Conservation (phyloP, 129 eudicot genomes). For the Centrapalus pauciflorus region DNA sequence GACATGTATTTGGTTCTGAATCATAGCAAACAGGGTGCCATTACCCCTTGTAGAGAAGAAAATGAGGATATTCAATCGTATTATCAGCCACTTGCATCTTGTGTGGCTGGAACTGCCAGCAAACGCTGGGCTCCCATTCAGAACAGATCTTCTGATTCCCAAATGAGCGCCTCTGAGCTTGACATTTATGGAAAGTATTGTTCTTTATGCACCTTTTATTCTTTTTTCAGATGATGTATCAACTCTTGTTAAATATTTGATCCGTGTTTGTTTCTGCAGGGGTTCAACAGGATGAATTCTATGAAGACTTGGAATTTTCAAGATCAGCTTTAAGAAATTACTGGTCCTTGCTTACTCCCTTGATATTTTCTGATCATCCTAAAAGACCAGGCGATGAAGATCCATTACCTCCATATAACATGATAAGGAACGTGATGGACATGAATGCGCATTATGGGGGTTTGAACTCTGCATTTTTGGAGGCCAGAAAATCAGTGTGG, state of each 20-base stretch:
- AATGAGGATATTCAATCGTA: slow-evolving; percentile 57
- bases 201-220: slow-evolving; percentile 10
- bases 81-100: slow-evolving; percentile 65
- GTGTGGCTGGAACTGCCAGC: slow-evolving; percentile 61
- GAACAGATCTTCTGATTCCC: slow-evolving; percentile 61
- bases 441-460: slow-evolving; percentile 94
- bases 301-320: slow-evolving; percentile 57
- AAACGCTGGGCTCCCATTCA: slow-evolving; percentile 77
- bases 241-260: slow-evolving; percentile 1
- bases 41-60: slow-evolving; percentile 68
- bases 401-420: slow-evolving; percentile 89
- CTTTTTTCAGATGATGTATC: not conserved
- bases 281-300: slow-evolving; percentile 52
- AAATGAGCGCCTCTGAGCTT: slow-evolving; percentile 43
- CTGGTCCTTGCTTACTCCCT: slow-evolving; percentile 93
- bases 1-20: slow-evolving; percentile 12
- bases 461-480: slow-evolving; percentile 67
- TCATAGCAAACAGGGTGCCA: slow-evolving; percentile 44
- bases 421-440: slow-evolving; percentile 91
- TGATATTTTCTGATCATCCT: slow-evolving; percentile 96
- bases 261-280: slow-evolving; percentile 41
- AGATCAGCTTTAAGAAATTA: slow-evolving; percentile 61
- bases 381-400: slow-evolving; percentile 96
- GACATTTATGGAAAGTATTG: slow-evolving; percentile 63
- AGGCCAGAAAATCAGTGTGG: slow-evolving; percentile 82